These are phyloP conservation scores for Andrographis paniculata DNA, from an alignment of 305 asterid species.

Conservation along the genomic window DNA sequence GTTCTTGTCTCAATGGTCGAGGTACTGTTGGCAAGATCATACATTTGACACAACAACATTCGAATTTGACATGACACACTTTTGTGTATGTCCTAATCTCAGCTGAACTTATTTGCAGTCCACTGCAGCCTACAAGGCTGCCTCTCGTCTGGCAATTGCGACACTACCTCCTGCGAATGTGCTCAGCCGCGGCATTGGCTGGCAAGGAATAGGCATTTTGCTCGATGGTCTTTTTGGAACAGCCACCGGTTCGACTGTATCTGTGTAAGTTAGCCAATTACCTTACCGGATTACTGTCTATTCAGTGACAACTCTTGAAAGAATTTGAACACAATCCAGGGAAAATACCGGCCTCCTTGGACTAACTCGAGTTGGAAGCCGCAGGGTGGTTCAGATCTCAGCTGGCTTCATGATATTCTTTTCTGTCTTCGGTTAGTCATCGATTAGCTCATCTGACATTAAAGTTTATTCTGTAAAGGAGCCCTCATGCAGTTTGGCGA, in stretches of 20 bases:
- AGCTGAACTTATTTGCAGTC: constrained; percentile 55
- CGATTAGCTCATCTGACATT: background rate
- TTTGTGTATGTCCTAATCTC: no score
- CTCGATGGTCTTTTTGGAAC: constrained; percentile 93
- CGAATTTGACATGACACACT: no score
- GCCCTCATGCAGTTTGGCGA: no score
- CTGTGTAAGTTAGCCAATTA: no score
- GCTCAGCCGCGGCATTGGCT: constrained; percentile 96
- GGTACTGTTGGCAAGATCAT: constrained; percentile 39
- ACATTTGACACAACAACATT: no score
- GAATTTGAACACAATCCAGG: constrained; percentile 33
- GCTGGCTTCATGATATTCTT: constrained; percentile 98
- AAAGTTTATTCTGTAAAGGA: no score
- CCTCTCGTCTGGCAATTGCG: constrained; percentile 97
- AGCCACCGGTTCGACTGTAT: constrained; percentile 81
- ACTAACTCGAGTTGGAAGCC: constrained; percentile 96
- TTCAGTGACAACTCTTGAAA: no score
- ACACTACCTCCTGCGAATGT: constrained; percentile 99
- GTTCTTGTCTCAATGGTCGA: constrained; percentile 98
- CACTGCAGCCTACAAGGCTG: constrained; percentile 91
- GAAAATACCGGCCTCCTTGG: constrained; percentile 98
- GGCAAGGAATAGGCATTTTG: constrained; percentile 99
- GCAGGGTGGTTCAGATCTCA: constrained; percentile 91
- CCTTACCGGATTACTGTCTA: no score
- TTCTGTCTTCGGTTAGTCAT: constrained; percentile 67